These are phyloP conservation scores for Jaminaea rosea DNA, from an alignment of 1,284 basidiomycete species.

Conservation along the genomic window DNA sequence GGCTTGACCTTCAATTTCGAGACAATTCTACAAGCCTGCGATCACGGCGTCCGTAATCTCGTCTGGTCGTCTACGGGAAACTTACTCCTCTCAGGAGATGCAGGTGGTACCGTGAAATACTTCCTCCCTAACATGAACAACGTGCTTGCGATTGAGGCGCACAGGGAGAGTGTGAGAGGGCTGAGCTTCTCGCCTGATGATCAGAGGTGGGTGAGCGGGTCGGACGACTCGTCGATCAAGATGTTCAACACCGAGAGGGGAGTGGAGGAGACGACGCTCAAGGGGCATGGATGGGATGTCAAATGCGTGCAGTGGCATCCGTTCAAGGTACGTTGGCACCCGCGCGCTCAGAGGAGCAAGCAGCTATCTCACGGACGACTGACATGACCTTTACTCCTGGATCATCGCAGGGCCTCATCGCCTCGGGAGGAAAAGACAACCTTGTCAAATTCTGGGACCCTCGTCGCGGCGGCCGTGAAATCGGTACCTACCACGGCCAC, in stretches of 20 bases:
- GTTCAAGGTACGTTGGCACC: too few species aligned
- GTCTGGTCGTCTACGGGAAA: constrained; percentile 81
- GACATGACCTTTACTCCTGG: too few species aligned
- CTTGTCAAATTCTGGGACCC: constrained; percentile 99
- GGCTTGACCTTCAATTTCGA: constrained; percentile 99
- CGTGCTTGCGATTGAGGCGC: constrained; percentile 80
- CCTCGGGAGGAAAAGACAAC: constrained; percentile 92
- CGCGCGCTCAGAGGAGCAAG: too few species aligned
- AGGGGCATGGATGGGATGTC: constrained; percentile 96
- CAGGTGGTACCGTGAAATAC: constrained; percentile 90
- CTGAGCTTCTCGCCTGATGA: constrained; percentile 88
- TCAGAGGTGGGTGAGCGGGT: constrained; percentile 79
- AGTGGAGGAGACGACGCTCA: constrained; percentile 73
- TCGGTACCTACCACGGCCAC: constrained; percentile 61
- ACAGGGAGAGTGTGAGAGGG: constrained; percentile 65
- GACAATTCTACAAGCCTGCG: constrained; percentile 94
- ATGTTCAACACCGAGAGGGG: constrained; percentile 93
- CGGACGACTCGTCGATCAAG: constrained; percentile 85
- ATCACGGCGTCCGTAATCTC: constrained; percentile 81
- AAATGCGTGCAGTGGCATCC: constrained; percentile 98
- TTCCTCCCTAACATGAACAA: constrained; percentile 99
- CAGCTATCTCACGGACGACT: too few species aligned
- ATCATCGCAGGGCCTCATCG: constrained; percentile 85
- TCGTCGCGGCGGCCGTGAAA: constrained; percentile 22
- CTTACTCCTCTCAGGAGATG: constrained; percentile 85